Conservation (phyloP, 2,329 filamentous ascomycete genomes). For the Cercospora sesami region DNA sequence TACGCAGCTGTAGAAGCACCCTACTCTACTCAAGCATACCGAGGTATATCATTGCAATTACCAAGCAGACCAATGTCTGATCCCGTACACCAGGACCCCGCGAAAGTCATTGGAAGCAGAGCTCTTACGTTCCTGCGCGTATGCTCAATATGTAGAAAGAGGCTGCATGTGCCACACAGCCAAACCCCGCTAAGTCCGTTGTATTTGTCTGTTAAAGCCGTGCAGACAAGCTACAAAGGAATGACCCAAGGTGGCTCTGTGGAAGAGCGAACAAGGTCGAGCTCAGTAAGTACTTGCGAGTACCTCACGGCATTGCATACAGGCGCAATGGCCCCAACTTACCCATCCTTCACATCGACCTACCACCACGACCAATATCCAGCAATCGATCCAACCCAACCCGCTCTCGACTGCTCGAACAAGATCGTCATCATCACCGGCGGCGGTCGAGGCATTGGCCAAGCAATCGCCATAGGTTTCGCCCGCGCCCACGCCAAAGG, state of each 20-base stretch:
- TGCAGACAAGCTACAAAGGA: not conserved
- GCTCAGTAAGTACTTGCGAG: not conserved
- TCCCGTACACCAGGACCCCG: not conserved
- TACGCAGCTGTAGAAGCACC: not conserved
- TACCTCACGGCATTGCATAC: not conserved
- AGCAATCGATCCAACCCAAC: slow-evolving; percentile 43
- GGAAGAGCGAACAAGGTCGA: not conserved
- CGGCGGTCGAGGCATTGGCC: slow-evolving; percentile 24
- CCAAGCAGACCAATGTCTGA: not conserved
- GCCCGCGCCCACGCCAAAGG: slow-evolving; percentile 23
- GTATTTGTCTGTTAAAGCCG: not conserved
- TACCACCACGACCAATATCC: slow-evolving; percentile 42
- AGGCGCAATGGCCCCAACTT: slow-evolving; percentile 4
- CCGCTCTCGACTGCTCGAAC: slow-evolving; percentile 44
- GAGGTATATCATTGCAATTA: not conserved
- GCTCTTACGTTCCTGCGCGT: not conserved
- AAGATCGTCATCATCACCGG: slow-evolving; percentile 42
- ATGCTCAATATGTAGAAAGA: not conserved
- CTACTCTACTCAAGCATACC: not conserved
- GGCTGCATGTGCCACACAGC: not conserved
- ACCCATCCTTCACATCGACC: slow-evolving; percentile 41
- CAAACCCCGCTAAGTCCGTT: slow-evolving; percentile 1
- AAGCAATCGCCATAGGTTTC: slow-evolving; percentile 26
- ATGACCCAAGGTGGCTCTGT: not conserved
- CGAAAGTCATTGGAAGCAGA: not conserved